Evolutionary conservation across 1,284 basidiomycete genomes (phyloP).

Genomic region (Apiotrichum montevideense): DNA sequence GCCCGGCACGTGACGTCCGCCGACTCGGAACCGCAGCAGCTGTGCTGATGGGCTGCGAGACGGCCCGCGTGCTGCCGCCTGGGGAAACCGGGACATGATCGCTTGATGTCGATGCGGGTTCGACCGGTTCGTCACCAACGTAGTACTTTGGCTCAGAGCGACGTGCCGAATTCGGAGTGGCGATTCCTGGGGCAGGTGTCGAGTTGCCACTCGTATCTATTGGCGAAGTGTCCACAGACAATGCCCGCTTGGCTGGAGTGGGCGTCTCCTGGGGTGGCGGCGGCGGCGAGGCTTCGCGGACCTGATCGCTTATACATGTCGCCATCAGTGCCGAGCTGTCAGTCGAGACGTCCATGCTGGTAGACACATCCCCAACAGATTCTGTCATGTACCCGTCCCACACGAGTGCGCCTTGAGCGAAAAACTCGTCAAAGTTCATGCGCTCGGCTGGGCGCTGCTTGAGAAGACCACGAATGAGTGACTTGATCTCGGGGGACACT

Average conservation of each 20-base stretch:
- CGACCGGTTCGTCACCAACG: slow-evolving; percentile 30
- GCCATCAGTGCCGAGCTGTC: slow-evolving; percentile 8
- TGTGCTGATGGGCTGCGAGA: slow-evolving; percentile 27
- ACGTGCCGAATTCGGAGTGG: slow-evolving; percentile 10
- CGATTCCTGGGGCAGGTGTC: slow-evolving; percentile 8
- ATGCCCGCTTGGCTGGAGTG: neutral
- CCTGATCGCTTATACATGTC: slow-evolving; percentile 8
- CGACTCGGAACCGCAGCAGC: slow-evolving; percentile 17
- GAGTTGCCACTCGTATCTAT: neutral
- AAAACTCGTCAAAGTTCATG: slow-evolving; percentile 88
- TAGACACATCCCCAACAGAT: slow-evolving; percentile 37
- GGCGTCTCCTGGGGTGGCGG: slow-evolving; percentile 3
- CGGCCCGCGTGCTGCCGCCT: slow-evolving; percentile 9
- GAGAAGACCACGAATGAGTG: slow-evolving; percentile 73
- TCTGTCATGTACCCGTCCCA: slow-evolving; percentile 69
- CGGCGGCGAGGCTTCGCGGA: too few species aligned
- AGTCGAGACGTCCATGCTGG: slow-evolving; percentile 13
- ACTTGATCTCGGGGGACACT: slow-evolving; percentile 80
- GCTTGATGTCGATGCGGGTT: neutral
- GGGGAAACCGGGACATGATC: slow-evolving; percentile 2
- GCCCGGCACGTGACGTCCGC: slow-evolving; percentile 8
- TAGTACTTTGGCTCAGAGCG: slow-evolving; percentile 43
- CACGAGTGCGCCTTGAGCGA: slow-evolving; percentile 60
- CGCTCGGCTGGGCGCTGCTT: slow-evolving; percentile 79
- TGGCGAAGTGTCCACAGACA: slow-evolving; percentile 6